Evolutionary conservation across 257 asterid species (phyloP), one percentile per base, ranked within the genome.

Genomic region (Ilex aquifolium): DNA sequence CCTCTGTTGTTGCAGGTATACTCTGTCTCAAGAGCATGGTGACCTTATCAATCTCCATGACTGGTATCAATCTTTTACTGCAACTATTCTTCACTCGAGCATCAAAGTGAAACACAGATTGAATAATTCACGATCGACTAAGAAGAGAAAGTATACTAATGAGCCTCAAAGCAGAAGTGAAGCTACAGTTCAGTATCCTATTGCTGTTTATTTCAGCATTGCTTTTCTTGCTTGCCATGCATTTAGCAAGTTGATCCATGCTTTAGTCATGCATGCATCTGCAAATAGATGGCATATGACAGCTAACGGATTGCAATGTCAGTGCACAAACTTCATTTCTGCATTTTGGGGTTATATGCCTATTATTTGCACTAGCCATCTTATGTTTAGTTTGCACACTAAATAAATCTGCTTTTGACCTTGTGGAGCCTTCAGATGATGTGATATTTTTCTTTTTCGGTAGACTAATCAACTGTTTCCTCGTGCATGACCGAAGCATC

Each of bases 11-110:
- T 21, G 27, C 27, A 92, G 98, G 95, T 89, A 90, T 65, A 72
- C 83, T 40, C 78, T 93, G 80, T 88, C 95, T 51, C 95, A 90
- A 73, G 99, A 93, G 74, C 95, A 93, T 46, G 97, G 99, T 1
- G 97, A 90, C 67, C 91, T 90, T 67, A 85, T 93, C 76, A 93
- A 93, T 76, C 82, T 93, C 61, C 96, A 90, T 55, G 95, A 93
- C 81, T 87, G 95, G 96, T 87, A 76, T 70, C 88, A 81, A 69
- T 87, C 99, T 40, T 93, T 90, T 74, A 90, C 76, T 73, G 82
- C 88, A 49, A 62, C 80, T 13, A 72, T 85, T 65, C 68, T 80
- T 59, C 71, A n/a, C 5, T 69, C 79, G 12, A 72, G 77, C 64
- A 17, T 50, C 32, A 78, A 72, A 74, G 72, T 66, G 32, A 88